These are phyloP conservation scores for Neoarthrinium moseri DNA, from an alignment of 2,329 filamentous ascomycete genomes.

Conservation along the genomic window DNA sequence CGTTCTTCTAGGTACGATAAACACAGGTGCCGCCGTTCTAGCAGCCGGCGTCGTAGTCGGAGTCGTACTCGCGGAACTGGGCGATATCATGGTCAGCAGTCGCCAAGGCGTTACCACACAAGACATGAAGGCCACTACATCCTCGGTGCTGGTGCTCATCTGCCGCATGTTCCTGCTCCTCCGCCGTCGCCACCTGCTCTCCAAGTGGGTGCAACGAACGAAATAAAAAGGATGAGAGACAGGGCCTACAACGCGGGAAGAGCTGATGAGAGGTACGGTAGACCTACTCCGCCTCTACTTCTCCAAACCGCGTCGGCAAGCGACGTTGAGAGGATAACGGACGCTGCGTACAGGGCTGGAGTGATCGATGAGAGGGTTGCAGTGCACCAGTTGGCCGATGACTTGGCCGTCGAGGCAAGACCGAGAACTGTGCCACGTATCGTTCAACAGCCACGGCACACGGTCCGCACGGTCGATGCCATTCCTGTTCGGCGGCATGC, in stretches of 20 bases:
- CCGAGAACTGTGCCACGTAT: neutral
- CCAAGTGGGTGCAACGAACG: neutral
- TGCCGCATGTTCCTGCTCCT: neutral
- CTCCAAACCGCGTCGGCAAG: neutral
- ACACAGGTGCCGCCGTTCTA: neutral
- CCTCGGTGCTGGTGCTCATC: neutral
- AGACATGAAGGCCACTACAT: constrained; percentile 2
- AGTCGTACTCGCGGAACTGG: neutral
- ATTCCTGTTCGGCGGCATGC: neutral
- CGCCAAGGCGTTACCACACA: neutral
- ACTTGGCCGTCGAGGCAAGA: neutral
- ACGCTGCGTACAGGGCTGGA: constrained; percentile 3
- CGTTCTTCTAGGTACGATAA: neutral
- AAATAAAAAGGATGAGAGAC: constrained; percentile 2
- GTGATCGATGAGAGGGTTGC: neutral
- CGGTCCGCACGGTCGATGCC: neutral
- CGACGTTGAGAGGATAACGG: constrained; percentile 5
- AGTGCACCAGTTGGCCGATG: neutral
- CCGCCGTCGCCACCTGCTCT: neutral
- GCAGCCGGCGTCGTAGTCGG: neutral
- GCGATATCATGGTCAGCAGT: neutral
- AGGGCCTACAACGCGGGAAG: constrained; percentile 1
- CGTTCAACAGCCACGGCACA: neutral
- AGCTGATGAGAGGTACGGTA: neutral
- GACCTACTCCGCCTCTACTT: neutral